phyloP scores from a whole-genome alignment of 805 yeast genomes.

The Lachancea quebecensis region DNA sequence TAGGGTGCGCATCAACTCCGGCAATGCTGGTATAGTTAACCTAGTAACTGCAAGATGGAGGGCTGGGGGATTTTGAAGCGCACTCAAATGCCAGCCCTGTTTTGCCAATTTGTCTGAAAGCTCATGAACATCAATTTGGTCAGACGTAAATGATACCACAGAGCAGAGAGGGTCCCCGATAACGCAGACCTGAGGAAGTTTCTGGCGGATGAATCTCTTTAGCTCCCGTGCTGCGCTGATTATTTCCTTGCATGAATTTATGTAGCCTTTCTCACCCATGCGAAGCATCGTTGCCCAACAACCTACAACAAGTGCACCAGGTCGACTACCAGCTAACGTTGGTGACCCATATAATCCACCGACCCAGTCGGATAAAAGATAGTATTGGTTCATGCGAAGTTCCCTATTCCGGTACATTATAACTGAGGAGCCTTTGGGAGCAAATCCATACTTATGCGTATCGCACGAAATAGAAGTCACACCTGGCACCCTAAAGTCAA shows the following conservation, averaged over 20 bases:
- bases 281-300: slow-evolving; percentile 92
- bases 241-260: slow-evolving; percentile 56
- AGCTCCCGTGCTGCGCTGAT: slow-evolving; percentile 57
- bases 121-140: slow-evolving; percentile 60
- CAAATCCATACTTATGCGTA: slow-evolving; percentile 98
- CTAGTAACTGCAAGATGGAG: slow-evolving; percentile 84
- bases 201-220: slow-evolving; percentile 39
- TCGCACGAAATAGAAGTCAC: slow-evolving; percentile 99
- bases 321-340: slow-evolving; percentile 92
- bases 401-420: slow-evolving; percentile 75
- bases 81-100: slow-evolving; percentile 73
- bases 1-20: slow-evolving; percentile 50
- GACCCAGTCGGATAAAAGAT: slow-evolving; percentile 74
- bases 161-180: slow-evolving; percentile 83
- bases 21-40: slow-evolving; percentile 55
- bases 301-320: slow-evolving; percentile 96
- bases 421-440: slow-evolving; percentile 92
- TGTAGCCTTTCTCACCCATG: slow-evolving; percentile 82
- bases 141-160: slow-evolving; percentile 71
- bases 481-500: slow-evolving; percentile 82
- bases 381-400: slow-evolving; percentile 77
- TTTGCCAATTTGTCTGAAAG: slow-evolving; percentile 63
- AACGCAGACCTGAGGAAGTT: slow-evolving; percentile 53
- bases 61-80: slow-evolving; percentile 87
- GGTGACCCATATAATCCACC: slow-evolving; percentile 98